Evolutionary conservation across 495 filamentous ascomycete genomes (phyloP).

Genomic region (Lichenothelia convexa): DNA sequence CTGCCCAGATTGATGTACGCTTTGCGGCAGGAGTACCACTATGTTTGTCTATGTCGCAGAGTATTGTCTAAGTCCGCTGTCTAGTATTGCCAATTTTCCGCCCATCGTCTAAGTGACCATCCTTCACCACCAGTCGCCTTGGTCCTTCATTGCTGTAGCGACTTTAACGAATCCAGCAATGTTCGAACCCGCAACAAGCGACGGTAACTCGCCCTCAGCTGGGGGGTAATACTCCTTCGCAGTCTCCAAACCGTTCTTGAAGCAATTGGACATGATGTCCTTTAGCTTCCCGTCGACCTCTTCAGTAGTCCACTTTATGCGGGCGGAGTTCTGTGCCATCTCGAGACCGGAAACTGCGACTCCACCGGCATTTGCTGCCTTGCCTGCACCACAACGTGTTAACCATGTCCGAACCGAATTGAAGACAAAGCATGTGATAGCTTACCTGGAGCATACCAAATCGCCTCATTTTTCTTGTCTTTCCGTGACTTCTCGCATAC

Average conservation of each 20-base stretch:
- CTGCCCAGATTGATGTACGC: too few species aligned
- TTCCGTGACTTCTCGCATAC: constrained; percentile 72
- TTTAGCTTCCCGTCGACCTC: constrained; percentile 87
- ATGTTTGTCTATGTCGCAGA: too few species aligned
- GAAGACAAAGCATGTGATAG: background rate
- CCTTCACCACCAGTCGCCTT: constrained; percentile 91
- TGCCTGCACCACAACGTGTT: constrained; percentile 20
- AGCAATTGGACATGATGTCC: constrained; percentile 85
- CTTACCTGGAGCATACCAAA: constrained; percentile 90
- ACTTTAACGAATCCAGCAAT: constrained; percentile 98
- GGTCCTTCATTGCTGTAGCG: constrained; percentile 81
- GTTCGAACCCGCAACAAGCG: constrained; percentile 81
- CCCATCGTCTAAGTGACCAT: too few species aligned
- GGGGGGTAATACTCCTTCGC: constrained; percentile 71
- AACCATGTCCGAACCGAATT: background rate
- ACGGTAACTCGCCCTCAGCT: constrained; percentile 67
- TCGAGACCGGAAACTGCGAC: constrained; percentile 95
- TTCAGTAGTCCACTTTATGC: constrained; percentile 68
- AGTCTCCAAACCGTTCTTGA: constrained; percentile 77
- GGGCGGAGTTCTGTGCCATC: constrained; percentile 94
- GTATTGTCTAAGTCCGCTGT: too few species aligned
- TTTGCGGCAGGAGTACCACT: too few species aligned
- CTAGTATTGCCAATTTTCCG: too few species aligned
- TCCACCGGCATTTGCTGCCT: constrained; percentile 94
- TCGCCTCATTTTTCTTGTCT: constrained; percentile 47